These are phyloP conservation scores for Ustilago tritici DNA, from an alignment of 1,284 basidiomycete genomes.

Conservation along the genomic window DNA sequence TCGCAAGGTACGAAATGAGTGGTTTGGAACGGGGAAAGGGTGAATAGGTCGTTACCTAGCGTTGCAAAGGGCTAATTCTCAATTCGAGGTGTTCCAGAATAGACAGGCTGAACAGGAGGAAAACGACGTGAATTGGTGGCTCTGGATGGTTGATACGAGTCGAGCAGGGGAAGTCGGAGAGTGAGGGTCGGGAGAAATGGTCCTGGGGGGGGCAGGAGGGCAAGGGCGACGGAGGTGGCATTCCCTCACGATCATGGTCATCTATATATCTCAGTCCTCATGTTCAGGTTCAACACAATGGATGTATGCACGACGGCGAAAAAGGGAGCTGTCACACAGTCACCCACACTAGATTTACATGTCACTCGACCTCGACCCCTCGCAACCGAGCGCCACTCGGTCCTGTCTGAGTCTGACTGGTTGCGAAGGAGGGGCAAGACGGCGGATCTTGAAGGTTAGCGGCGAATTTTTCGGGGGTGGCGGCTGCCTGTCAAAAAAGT, in stretches of 20 bases:
- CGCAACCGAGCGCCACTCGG: not conserved
- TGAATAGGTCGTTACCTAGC: not conserved
- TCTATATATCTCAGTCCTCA: not conserved
- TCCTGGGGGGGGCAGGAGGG: not conserved
- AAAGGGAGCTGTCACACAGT: constrained; percentile 1
- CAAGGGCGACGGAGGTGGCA: not conserved
- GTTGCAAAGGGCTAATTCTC: too few species aligned
- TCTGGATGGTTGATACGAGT: too few species aligned
- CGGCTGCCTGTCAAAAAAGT: constrained; percentile 6
- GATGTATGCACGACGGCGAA: not conserved
- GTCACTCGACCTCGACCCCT: not conserved
- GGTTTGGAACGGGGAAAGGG: too few species aligned
- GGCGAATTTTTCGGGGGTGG: not conserved
- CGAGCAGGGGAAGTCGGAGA: too few species aligned
- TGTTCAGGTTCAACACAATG: not conserved
- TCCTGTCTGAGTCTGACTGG: not conserved
- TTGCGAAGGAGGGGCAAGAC: not conserved
- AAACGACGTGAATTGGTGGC: too few species aligned
- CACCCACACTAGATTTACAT: not conserved
- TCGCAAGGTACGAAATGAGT: not conserved
- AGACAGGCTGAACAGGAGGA: too few species aligned
- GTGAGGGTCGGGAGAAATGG: not conserved
- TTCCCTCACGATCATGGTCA: not conserved
- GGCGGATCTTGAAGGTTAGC: not conserved
- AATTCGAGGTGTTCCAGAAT: too few species aligned